These are phyloP conservation scores for Diplodia intermedia DNA, from an alignment of 2,329 filamentous ascomycete species.

Conservation along the genomic window DNA sequence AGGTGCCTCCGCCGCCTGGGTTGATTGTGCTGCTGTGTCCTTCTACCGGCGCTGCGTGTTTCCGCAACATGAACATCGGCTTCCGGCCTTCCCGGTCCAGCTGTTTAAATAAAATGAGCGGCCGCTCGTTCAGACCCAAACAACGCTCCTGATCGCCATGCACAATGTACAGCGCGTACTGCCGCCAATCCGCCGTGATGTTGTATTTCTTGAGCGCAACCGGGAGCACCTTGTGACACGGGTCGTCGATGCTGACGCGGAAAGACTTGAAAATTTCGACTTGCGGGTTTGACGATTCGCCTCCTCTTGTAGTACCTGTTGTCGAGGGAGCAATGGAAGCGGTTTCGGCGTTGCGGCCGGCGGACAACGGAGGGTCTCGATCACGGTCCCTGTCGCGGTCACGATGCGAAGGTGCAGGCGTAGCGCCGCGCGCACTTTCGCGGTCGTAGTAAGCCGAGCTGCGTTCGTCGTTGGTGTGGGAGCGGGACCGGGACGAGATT, in stretches of 20 bases:
- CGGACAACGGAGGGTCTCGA: constrained; percentile 45
- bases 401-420: constrained; percentile 22
- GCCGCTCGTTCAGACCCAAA: constrained; percentile 88
- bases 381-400: constrained; percentile 25
- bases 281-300: constrained; percentile 52
- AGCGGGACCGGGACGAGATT: constrained; percentile 16
- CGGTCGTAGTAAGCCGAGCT: constrained; percentile 24
- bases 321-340: constrained; percentile 34
- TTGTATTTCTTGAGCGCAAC: constrained; percentile 98
- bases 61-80: constrained; percentile 97
- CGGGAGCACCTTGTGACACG: constrained; percentile 94
- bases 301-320: constrained; percentile 20
- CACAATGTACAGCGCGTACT: constrained; percentile 97
- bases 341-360: constrained; percentile 41
- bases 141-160: constrained; percentile 98
- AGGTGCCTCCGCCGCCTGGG: constrained; percentile 42
- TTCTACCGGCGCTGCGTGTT: constrained; percentile 63
- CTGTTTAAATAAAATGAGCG: constrained; percentile 95
- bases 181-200: constrained; percentile 96
- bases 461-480: constrained; percentile 41
- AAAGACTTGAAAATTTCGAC: constrained; percentile 99
- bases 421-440: constrained; percentile 11
- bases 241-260: constrained; percentile 96
- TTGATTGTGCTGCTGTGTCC: constrained; percentile 52
- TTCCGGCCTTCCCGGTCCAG: constrained; percentile 96